Conservation (phyloP, 2,329 filamentous ascomycete genomes). For the Piedraia hortae region DNA sequence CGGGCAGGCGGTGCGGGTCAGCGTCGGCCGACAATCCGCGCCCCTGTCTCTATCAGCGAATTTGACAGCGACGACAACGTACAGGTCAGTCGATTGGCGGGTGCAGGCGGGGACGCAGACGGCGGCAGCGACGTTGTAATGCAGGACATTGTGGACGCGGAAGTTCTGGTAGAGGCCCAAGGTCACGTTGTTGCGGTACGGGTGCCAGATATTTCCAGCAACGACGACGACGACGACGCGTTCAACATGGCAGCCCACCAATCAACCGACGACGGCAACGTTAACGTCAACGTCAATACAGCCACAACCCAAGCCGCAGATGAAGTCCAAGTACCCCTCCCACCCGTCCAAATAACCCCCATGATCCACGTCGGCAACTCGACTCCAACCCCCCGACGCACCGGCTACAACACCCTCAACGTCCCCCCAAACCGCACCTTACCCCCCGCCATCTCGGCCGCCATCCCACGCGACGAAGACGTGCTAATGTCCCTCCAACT, state of each 20-base stretch:
- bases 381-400: conserved; percentile 43
- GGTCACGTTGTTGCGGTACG: conserved; percentile 46
- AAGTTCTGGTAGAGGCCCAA: conserved; percentile 42
- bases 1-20: conserved; percentile 26
- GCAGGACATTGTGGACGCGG: conserved; percentile 61
- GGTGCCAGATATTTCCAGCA: conserved; percentile 53
- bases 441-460: conserved; percentile 43
- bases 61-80: conserved; percentile 67
- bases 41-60: conserved; percentile 63
- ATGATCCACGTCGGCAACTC: conserved; percentile 36
- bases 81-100: conserved; percentile 59
- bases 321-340: conserved; percentile 16
- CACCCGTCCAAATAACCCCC: conserved; percentile 16
- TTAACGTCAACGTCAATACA: conserved; percentile 41
- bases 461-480: conserved; percentile 91
- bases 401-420: conserved; percentile 8
- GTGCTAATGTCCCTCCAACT: conserved; percentile 94
- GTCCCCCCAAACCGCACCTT: conserved; percentile 8
- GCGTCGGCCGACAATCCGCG: conserved; percentile 60
- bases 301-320: conserved; percentile 33
- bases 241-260: conserved; percentile 91
- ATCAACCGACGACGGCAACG: conserved; percentile 57
- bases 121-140: conserved; percentile 56
- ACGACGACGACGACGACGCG: conserved; percentile 58
- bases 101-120: conserved; percentile 46